Evolutionary conservation across 257 asterid species (phyloP).

Genomic region (Oldenlandia corymbosa): DNA sequence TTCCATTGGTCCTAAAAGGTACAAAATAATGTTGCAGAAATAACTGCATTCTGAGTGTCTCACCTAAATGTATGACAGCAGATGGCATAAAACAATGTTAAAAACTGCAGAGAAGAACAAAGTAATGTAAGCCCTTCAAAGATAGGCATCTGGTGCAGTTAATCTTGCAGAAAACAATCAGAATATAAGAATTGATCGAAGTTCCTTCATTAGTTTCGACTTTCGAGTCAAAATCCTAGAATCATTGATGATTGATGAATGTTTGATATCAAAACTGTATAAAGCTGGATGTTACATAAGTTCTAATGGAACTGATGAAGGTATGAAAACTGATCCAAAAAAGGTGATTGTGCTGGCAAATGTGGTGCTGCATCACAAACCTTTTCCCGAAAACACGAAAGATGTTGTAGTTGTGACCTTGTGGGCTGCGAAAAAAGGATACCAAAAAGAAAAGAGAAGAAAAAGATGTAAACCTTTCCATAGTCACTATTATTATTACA

Average conservation of each 20-base stretch:
- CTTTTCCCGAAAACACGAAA: constrained; percentile 15
- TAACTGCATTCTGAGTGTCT: neutral
- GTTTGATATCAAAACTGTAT: no score
- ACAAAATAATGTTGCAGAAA: no score
- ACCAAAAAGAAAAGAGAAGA: neutral
- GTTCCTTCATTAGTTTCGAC: neutral
- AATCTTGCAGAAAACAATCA: neutral
- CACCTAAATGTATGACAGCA: neutral
- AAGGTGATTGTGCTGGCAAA: constrained; percentile 15
- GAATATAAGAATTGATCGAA: neutral
- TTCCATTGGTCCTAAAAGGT: no score
- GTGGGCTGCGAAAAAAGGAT: no score
- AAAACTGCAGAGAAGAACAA: no score
- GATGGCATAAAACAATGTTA: neutral
- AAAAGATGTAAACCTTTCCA: neutral
- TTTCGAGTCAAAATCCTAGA: neutral
- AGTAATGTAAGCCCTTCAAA: neutral
- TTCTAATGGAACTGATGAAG: constrained; percentile 9
- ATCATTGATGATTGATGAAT: constrained; percentile 12
- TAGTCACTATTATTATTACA: constrained; percentile 8
- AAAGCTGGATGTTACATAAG: no score
- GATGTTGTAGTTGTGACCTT: constrained; percentile 13
- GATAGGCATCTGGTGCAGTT: neutral
- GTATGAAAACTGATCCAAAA: neutral
- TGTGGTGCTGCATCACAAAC: constrained; percentile 8